A percentile compares a stretch with the other conserved stretches of the same genome.
Evolutionary conservation across 345 rosid genomes (phyloP).

Genomic region (Erysimum cheiranthoides): DNA sequence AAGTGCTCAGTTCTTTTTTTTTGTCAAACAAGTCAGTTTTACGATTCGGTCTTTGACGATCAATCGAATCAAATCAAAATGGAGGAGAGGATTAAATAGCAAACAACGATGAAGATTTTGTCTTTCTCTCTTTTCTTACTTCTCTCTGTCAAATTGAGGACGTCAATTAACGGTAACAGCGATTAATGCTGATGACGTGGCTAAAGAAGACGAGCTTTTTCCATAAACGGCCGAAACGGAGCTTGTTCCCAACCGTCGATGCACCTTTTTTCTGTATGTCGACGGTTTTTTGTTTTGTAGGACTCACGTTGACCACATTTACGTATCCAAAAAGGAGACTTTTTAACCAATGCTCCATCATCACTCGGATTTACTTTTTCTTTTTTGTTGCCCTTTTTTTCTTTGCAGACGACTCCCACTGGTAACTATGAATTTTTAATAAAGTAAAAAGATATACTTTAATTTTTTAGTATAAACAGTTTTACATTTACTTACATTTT

Average conservation of each 20-base stretch:
- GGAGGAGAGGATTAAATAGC: neutral
- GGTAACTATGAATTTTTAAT: neutral
- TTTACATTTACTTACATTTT: too few species aligned
- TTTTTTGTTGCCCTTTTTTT: too few species aligned
- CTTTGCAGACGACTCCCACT: neutral
- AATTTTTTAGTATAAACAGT: too few species aligned
- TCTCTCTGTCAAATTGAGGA: neutral
- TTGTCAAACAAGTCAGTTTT: neutral
- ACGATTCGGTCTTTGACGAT: slow-evolving; percentile 1
- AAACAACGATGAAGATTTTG: neutral
- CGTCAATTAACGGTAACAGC: slow-evolving; percentile 4
- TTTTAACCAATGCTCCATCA: slow-evolving; percentile 1
- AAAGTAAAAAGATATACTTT: neutral
- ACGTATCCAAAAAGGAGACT: neutral
- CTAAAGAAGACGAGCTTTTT: neutral
- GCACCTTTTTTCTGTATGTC: neutral
- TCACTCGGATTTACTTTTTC: neutral
- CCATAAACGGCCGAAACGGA: neutral
- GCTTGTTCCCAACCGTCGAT: neutral
- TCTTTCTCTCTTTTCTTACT: neutral
- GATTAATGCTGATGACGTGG: neutral
- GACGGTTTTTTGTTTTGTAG: neutral
- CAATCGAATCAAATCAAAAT: neutral
- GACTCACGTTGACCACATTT: neutral
- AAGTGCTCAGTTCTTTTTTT: neutral